phyloP scores from a whole-genome alignment of 805 yeast genomes.

The Yarrowia sp. region DNA sequence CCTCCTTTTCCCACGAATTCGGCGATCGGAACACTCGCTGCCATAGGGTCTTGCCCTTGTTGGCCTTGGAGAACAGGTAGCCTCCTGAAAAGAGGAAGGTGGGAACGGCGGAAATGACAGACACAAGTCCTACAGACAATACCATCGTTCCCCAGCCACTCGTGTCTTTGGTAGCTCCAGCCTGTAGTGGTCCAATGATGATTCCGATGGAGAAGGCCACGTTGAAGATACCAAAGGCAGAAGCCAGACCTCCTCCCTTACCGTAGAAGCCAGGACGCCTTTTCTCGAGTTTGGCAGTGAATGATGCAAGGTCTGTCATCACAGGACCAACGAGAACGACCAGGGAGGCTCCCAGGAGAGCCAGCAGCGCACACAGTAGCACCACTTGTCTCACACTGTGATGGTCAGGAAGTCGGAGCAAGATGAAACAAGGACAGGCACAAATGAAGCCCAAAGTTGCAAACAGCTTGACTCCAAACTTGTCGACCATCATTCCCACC shows the following conservation, averaged over 20 bases:
- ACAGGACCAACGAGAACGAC: conserved; percentile 45
- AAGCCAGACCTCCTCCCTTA: conserved; percentile 48
- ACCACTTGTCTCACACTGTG: conserved; percentile 45
- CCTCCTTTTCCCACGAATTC: conserved; percentile 20
- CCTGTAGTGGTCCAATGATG: conserved; percentile 49
- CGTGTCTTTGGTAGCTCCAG: conserved; percentile 44
- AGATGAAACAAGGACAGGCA: conserved; percentile 38
- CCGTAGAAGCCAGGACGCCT: conserved; percentile 48
- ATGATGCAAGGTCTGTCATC: conserved; percentile 47
- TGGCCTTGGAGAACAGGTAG: conserved; percentile 34
- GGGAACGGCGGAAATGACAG: conserved; percentile 43
- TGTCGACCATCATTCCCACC: conserved; percentile 46
- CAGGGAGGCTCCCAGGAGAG: conserved; percentile 45
- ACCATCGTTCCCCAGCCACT: conserved; percentile 46
- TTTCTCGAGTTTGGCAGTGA: conserved; percentile 44
- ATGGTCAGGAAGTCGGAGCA: conserved; percentile 47
- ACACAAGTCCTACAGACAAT: conserved; percentile 44
- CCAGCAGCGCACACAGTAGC: conserved; percentile 46
- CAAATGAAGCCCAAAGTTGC: conserved; percentile 44
- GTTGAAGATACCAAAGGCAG: conserved; percentile 50
- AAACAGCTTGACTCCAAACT: conserved; percentile 46
- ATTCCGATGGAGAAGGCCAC: conserved; percentile 49
- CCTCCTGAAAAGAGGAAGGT: conserved; percentile 47
- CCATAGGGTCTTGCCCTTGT: conserved; percentile 16
- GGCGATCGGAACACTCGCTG: conserved; percentile 18